Evolutionary conservation across 371 early-diverging fungal species (phyloP), one percentile per base, ranked within the genome.

Genomic region (Mucor mucedo): DNA sequence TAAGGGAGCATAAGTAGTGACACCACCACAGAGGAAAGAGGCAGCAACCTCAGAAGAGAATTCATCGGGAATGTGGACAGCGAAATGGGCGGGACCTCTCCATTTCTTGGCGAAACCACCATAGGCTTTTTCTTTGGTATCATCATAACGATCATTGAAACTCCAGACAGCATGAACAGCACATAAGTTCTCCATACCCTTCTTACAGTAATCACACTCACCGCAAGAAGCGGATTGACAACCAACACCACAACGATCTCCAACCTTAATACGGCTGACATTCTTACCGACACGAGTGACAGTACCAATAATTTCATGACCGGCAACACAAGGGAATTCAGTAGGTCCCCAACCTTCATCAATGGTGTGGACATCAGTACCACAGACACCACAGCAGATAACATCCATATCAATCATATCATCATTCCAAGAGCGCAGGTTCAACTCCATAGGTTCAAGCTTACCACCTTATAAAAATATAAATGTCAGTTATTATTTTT

Each of bases 181-280:
- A 44, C 69, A 66, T 39, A 86, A 52, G 60, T 78, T 53, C 39
- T 74, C 74, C 61, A 64, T 74, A 57, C 55, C 68, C 55, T 68
- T 60, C 60, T 68, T 61, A 68, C 74, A 74, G 50, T 50, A 67
- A n/a, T 76, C 64, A 49, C 68, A 66, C 50, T 73, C 42, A 16
- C 70, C 60, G 41, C 85, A 85, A 49, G 80, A 69, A 42, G 72
- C 76, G 33, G 75, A 77, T 75, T 87, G 84, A 54, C 84, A 84
- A 21, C 90, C 90, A 35, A 86, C 86, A 52, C 93, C 93, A 58
- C 89, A 93, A 27, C 81, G 55, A 50, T 89, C 87, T 56, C 89
- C 93, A 40, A 91, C 75, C 55, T 78, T 60, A 44, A 87, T 63
- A 40, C 80, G 56, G 2, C 61, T 59, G 5, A 83, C 85, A 44